These are phyloP conservation scores for Westerdykella sp. DNA, from an alignment of 2,329 filamentous ascomycete species.

Conservation along the genomic window DNA sequence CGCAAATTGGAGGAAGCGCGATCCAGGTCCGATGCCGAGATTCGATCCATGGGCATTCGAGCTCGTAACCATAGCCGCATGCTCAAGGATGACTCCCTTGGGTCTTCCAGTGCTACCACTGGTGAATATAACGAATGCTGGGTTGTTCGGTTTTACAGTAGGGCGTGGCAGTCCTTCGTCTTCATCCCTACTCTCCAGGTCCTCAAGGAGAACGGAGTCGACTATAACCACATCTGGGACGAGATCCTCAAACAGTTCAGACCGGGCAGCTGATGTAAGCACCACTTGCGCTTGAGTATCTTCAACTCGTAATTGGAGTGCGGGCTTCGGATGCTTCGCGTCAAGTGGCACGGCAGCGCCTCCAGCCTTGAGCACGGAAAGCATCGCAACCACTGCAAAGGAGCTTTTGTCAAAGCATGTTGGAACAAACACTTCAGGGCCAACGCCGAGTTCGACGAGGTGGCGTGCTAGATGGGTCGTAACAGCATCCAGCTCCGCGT, in stretches of 20 bases:
- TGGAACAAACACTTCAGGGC: constrained; percentile 29
- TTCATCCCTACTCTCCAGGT: constrained; percentile 16
- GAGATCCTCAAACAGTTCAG: constrained; percentile 37
- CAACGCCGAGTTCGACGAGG: constrained; percentile 26
- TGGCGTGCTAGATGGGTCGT: constrained; percentile 24
- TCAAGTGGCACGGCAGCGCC: constrained; percentile 35
- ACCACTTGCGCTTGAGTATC: constrained; percentile 38
- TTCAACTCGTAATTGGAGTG: constrained; percentile 36
- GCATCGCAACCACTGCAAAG: constrained; percentile 33
- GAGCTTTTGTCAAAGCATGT: constrained; percentile 37
- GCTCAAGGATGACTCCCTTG: constrained; percentile 31
- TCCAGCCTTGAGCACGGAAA: constrained; percentile 36
- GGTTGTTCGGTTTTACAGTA: constrained; percentile 19
- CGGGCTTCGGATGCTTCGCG: constrained; percentile 26
- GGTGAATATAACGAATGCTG: constrained; percentile 30
- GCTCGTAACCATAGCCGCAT: constrained; percentile 28
- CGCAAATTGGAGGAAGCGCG: constrained; percentile 35
- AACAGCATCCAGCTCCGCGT: constrained; percentile 22
- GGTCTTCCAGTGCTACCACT: constrained; percentile 30
- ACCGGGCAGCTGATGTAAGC: constrained; percentile 34
- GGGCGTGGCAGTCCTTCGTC: constrained; percentile 11
- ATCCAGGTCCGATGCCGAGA: constrained; percentile 17
- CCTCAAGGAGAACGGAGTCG: constrained; percentile 29
- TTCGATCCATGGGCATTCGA: constrained; percentile 25
- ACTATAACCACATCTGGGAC: constrained; percentile 36